Evolutionary conservation across 202 grass and related monocot genomes (phyloP), one percentile per base, ranked within the genome.

Genomic region (Panicum hallii): DNA sequence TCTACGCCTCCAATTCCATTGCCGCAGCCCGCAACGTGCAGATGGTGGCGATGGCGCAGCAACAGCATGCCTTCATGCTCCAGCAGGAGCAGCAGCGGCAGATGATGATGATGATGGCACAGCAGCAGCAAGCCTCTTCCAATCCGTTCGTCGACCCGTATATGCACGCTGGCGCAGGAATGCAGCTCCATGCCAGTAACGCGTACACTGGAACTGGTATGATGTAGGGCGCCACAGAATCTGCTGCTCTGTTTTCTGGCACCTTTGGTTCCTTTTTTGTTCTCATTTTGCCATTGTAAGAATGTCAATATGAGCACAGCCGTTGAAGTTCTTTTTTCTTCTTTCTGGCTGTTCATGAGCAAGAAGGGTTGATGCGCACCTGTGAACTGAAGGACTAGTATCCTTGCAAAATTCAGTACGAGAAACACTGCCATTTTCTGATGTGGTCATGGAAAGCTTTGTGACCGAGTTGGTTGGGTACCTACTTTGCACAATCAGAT

Each of bases 91-190:
- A 63, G 60, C 60, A 67, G 67, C 47, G 14, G 23, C 69, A 71
- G n/a, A 72, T 49, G 26, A 86, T 38, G 85, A 92, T 82, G 87
- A 28, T 38, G 85, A 92, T 82, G 87, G 28, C 61, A 16, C 81
- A 83, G 1, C 90, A 93, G 19, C 87, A 91, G 68, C 90, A 94
- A 72, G 71, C 49, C 1, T 75, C 88, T 40, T 63, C 84, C 30
- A 99, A 99, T 77, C 93, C 97, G 1, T 94, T 99, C 38, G 79
- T 57, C 0, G 83, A 86, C 69, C 79, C 86, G 0, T 84, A 94
- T 32, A 73, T 77, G 54, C 30, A 79, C 55, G 54, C 62, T n/a
- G 85, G 83, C 74, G 6, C 85, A 19, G 84, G 88, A 50, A 87
- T 89, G 84, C 83, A 85, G 52, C 64, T 91, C 79, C 85, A 92